phyloP scores from a whole-genome alignment of 2,329 filamentous ascomycete genomes.

The Cadophora sp. region DNA sequence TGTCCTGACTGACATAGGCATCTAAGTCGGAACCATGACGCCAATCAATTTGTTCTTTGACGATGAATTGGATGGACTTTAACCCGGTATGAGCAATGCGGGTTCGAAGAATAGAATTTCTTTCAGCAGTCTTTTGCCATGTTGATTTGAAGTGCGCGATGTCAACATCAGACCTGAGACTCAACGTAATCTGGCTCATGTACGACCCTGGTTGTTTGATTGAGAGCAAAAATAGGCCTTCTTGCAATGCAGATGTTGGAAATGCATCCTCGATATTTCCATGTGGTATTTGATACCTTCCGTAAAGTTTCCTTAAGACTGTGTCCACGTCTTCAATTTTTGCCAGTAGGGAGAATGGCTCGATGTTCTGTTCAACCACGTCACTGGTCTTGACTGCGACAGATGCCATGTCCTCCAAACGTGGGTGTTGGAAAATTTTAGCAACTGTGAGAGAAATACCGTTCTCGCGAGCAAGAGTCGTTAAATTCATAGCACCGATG shows the following conservation, averaged over 20 bases:
- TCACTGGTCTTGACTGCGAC: not conserved
- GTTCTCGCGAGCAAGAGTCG: conserved; percentile 45
- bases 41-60: conserved; percentile 6
- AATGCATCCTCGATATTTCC: conserved; percentile 1
- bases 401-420: conserved; percentile 7
- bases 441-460: conserved; percentile 38
- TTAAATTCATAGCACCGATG: conserved; percentile 50
- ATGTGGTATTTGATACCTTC: not conserved
- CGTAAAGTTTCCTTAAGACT: not conserved
- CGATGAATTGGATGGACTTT: conserved; percentile 4
- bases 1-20: not conserved
- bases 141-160: conserved; percentile 13
- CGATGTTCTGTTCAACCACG: not conserved
- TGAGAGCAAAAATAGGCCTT: conserved; percentile 11
- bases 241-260: conserved; percentile 14
- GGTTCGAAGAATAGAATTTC: conserved; percentile 11
- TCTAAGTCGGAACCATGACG: not conserved
- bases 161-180: not conserved
- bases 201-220: conserved; percentile 12
- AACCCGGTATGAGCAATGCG: conserved; percentile 3
- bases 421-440: conserved; percentile 4
- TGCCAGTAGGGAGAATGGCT: conserved; percentile 11
- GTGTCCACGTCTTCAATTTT: conserved; percentile 1
- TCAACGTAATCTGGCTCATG: conserved; percentile 1
- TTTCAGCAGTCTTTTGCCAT: not conserved